phyloP scores from a whole-genome alignment of 2,329 filamentous ascomycete species.

The Chrysoporthe puriensis region DNA sequence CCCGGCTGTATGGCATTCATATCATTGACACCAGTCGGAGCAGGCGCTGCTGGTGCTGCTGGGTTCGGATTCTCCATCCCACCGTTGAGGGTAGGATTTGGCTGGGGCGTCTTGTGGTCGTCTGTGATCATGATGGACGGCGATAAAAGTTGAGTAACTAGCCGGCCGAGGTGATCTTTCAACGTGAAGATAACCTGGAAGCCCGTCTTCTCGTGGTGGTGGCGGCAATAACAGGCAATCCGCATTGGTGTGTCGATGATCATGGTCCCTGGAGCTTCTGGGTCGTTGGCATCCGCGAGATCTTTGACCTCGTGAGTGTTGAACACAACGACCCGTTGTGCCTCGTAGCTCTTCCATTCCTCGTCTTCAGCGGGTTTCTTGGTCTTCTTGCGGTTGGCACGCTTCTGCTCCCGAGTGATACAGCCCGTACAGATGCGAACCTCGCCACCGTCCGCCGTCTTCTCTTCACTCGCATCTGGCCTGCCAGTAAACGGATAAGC shows the following conservation, averaged over 20 bases:
- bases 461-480: slow-evolving; percentile 59
- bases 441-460: slow-evolving; percentile 86
- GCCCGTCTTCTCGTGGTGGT: slow-evolving; percentile 90
- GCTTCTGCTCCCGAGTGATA: slow-evolving; percentile 87
- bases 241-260: slow-evolving; percentile 89
- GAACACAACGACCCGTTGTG: slow-evolving; percentile 84
- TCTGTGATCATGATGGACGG: slow-evolving; percentile 96
- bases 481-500: slow-evolving; percentile 32
- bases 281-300: slow-evolving; percentile 65
- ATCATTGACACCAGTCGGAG: slow-evolving; percentile 32
- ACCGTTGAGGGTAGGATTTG: slow-evolving; percentile 42
- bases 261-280: slow-evolving; percentile 61
- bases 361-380: slow-evolving; percentile 94
- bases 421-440: slow-evolving; percentile 92
- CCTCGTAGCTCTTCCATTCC: slow-evolving; percentile 80
- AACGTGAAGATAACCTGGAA: slow-evolving; percentile 95
- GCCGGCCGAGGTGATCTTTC: slow-evolving; percentile 75
- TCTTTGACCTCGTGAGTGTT: slow-evolving; percentile 88
- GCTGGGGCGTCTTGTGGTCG: slow-evolving; percentile 84
- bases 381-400: slow-evolving; percentile 88
- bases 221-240: slow-evolving; percentile 95
- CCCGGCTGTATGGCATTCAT: slow-evolving; percentile 41
- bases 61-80: slow-evolving; percentile 32
- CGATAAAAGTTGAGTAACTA: slow-evolving; percentile 84
- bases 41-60: slow-evolving; percentile 12